Conservation (phyloP, 2,329 filamentous ascomycete species). For the Beauveria medogensis region DNA sequence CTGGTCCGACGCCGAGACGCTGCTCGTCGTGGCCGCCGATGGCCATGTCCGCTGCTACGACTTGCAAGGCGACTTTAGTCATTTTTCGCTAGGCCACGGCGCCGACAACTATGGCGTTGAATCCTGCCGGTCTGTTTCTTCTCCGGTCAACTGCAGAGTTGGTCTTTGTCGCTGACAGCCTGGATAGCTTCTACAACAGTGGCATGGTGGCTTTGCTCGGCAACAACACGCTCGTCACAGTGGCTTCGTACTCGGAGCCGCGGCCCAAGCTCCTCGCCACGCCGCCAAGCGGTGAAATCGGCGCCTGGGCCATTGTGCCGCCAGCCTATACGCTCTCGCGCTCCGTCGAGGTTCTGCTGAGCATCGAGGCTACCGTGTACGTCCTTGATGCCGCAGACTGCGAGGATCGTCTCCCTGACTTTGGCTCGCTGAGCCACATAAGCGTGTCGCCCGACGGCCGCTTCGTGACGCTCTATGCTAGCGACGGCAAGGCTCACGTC, state of each 20-base stretch:
- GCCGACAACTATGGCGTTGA: constrained; percentile 82
- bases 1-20: constrained; percentile 92
- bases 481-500: constrained; percentile 79
- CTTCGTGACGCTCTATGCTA: constrained; percentile 80
- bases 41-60: constrained; percentile 88
- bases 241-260: constrained; percentile 86
- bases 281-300: constrained; percentile 68
- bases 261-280: constrained; percentile 74
- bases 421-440: constrained; percentile 86
- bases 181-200: constrained; percentile 64
- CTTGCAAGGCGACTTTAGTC: constrained; percentile 88
- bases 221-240: constrained; percentile 79
- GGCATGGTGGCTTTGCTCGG: constrained; percentile 89
- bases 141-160: not conserved
- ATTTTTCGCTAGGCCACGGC: constrained; percentile 84
- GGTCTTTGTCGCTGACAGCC: constrained; percentile 12
- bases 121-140: constrained; percentile 56
- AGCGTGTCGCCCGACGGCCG: constrained; percentile 85
- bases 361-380: constrained; percentile 75
- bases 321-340: constrained; percentile 83
- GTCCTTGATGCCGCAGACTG: constrained; percentile 83
- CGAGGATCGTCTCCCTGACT: constrained; percentile 83
- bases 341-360: constrained; percentile 86
- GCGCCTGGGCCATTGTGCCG: constrained; percentile 83
- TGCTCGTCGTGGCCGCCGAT: constrained; percentile 81